Conservation (phyloP, 148 eudicot genomes). For the Diospyros lotus region DNA sequence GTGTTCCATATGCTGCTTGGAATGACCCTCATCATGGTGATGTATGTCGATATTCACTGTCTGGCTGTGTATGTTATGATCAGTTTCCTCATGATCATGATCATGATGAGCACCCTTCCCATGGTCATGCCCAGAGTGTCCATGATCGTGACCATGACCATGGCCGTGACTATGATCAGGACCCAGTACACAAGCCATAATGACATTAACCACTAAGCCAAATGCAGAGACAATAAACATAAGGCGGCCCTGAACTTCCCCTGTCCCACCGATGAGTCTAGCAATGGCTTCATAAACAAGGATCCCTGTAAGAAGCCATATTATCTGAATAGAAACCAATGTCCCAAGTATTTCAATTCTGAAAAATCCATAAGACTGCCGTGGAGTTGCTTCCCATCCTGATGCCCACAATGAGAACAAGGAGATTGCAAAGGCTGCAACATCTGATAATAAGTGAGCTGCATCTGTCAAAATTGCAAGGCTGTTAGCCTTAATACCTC, state of each 20-base stretch:
- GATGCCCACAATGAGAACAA: slow-evolving; percentile 85
- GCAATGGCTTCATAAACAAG: slow-evolving; percentile 78
- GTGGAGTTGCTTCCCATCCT: slow-evolving; percentile 93
- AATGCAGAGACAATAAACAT: slow-evolving; percentile 85
- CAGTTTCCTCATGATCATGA: slow-evolving; percentile 12
- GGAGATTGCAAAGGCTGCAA: slow-evolving; percentile 92
- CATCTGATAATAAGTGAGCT: slow-evolving; percentile 86
- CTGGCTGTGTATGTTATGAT: neutral
- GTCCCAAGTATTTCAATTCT: slow-evolving; percentile 88
- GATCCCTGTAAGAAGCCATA: slow-evolving; percentile 90
- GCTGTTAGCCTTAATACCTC: slow-evolving; percentile 91
- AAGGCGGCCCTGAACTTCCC: slow-evolving; percentile 75
- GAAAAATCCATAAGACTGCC: slow-evolving; percentile 83
- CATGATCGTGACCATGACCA: slow-evolving; percentile 34
- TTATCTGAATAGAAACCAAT: slow-evolving; percentile 78
- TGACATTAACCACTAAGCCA: slow-evolving; percentile 68
- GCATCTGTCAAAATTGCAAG: slow-evolving; percentile 85
- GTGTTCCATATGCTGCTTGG: slow-evolving; percentile 19
- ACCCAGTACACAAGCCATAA: slow-evolving; percentile 76
- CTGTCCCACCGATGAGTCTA: slow-evolving; percentile 54
- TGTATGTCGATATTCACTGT: no score
- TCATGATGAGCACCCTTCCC: slow-evolving; percentile 9
- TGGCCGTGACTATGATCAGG: slow-evolving; percentile 62
- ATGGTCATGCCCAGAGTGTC: slow-evolving; percentile 18
- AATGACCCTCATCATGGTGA: no score